A percentile compares a stretch with the other conserved stretches of the same genome.
These are phyloP conservation scores for Cornus kousa DNA, from an alignment of 148 eudicot genomes.

Conservation along the genomic window DNA sequence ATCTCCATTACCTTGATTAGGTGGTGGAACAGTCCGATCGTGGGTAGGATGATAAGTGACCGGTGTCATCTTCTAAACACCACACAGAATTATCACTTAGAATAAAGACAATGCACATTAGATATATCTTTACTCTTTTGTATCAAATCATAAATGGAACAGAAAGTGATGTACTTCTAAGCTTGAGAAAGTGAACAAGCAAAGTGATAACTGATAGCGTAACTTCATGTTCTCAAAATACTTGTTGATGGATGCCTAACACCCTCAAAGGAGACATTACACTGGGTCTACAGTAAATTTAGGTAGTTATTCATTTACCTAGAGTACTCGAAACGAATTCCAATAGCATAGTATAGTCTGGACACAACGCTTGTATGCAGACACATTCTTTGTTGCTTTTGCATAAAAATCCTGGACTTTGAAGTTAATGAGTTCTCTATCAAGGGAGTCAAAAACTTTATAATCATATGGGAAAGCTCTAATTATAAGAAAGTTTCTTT, in stretches of 20 bases:
- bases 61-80: conserved; percentile 56
- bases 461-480: no score
- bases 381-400: background rate
- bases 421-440: no score
- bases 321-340: background rate
- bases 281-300: background rate
- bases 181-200: background rate
- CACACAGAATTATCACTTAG: conserved; percentile 11
- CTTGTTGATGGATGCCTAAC: background rate
- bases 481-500: background rate
- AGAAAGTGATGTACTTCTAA: conserved; percentile 8
- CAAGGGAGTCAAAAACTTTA: no score
- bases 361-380: background rate
- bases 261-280: background rate
- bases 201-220: background rate
- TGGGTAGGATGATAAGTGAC: conserved; percentile 81
- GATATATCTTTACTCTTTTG: background rate
- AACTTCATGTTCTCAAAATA: background rate
- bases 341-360: background rate
- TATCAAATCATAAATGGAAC: conserved; percentile 8
- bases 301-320: background rate
- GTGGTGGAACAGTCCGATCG: conserved; percentile 75
- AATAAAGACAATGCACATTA: background rate
- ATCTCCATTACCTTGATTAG: conserved; percentile 63
- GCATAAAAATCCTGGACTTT: background rate